Evolutionary conservation across 345 rosid genomes (phyloP).

Genomic region (Arabis alpina): DNA sequence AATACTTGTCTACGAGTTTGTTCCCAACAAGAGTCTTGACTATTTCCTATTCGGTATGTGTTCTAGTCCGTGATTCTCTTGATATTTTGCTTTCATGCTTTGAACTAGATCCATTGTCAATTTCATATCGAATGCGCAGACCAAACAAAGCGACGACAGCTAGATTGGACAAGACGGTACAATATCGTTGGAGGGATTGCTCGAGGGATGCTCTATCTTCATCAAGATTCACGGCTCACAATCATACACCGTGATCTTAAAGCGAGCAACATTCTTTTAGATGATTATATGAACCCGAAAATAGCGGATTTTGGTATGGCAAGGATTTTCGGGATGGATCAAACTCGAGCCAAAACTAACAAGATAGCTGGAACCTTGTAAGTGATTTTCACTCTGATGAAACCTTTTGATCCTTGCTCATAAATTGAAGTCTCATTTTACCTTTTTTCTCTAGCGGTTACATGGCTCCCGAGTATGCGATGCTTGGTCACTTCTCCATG

Average conservation of each 20-base stretch:
- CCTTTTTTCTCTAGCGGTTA: slow-evolving; percentile 35
- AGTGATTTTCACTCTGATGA: not conserved
- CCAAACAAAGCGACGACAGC: not conserved
- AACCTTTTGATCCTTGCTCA: not conserved
- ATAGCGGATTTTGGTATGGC: slow-evolving; percentile 23
- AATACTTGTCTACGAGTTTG: slow-evolving; percentile 23
- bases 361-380: slow-evolving; percentile 31
- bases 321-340: not conserved
- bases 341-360: slow-evolving; percentile 9
- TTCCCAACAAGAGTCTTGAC: slow-evolving; percentile 24
- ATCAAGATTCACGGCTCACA: slow-evolving; percentile 5
- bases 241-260: slow-evolving; percentile 28
- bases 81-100: not conserved
- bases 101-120: no score
- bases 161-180: slow-evolving; percentile 24
- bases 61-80: not conserved
- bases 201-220: slow-evolving; percentile 26
- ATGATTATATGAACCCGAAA: slow-evolving; percentile 1
- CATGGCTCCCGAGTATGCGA: slow-evolving; percentile 47
- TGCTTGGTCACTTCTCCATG: slow-evolving; percentile 27
- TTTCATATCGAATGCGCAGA: not conserved
- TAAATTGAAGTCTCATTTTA: not conserved
- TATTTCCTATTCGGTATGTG: not conserved
- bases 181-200: slow-evolving; percentile 11
- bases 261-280: slow-evolving; percentile 20